Evolutionary conservation across 179 eudicot genomes (phyloP), one percentile per base, ranked within the genome.

Genomic region (Corrigiola litoralis): DNA sequence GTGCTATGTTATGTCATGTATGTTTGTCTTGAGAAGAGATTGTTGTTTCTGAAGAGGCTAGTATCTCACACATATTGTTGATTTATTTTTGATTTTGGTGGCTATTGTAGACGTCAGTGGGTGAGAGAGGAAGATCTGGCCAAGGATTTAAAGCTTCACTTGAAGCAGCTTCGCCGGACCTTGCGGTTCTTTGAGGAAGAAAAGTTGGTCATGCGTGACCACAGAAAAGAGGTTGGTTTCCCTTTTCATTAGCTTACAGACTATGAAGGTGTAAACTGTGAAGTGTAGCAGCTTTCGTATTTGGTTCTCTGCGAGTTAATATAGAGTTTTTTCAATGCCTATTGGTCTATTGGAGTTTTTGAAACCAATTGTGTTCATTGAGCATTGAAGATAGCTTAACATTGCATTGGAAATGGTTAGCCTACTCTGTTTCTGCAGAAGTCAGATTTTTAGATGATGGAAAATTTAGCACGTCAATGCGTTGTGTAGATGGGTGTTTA

Each of bases 111-210:
- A 69, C 94, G 95, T 25, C 88, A 88, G 58, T 94, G 96, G 97
- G 90, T 85, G 37, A 83, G 90, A 75, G 99, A 94, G 70, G 99
- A 94, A 79, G 94, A 86, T 77, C 72, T 94, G 64, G 99, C 99
- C 17, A 90, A 88, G 80, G 97, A 84, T 77, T 81, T 94, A 68
- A 90, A 86, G 79, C 72, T 94, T 72, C 95, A 94, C 71, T 69
- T 81, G 33, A 94, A 90, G 77, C 97, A 90, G 83, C 85, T 94
- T 50, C 89, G 99, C 13, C 82, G 91, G 42, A 90, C 96, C 34
- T 74, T 94, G 78, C 78, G 91, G 14, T 90, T 90, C 68, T 90
- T 94, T 52, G 97, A 87, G 81, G 95, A 94, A 75, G 99, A 94
- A 74, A 90, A 90, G 80, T 71, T 94, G 36, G 76, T 94, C 65